Evolutionary conservation across 106 monocot species (phyloP), one percentile per base, ranked within the genome.

Genomic region (Allium sativum): DNA sequence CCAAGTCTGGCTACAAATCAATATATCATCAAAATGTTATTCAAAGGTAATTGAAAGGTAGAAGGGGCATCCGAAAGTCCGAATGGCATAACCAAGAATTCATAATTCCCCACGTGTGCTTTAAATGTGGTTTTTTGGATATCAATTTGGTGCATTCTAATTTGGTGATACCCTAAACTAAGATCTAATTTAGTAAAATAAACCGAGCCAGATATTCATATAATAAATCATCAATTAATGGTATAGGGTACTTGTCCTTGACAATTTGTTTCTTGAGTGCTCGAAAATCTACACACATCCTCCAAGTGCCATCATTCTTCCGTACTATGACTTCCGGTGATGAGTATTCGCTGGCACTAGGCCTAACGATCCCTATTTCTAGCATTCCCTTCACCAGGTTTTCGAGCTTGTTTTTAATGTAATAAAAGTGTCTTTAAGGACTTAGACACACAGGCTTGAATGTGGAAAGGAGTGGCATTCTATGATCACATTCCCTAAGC

Each of bases 371-470:
- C n/a, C 52, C 1, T 21, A 12, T 46, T 10, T 68, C 13, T 21
- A 68, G 22, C 56, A 68, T 68, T 2, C 46, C 55, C 21, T 45
- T 20, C 20, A 68, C 44, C 47, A 56, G 67, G 5, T 10, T 57
- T 40, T 57, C 57, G 40, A 57, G 21, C 40, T 57, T 40, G 13
- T 1, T 3, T 10, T 46, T 68, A 45, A 21, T 18, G 1, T 45
- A 68, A 21, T 20, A 21, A 10, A 21, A 9, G 47, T 56, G 47
- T 7, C 17, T 21, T 20, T 68, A 56, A 1, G 55, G 43, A 7
- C 48, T 46, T 40, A 66, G 13, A 41, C 43, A 4, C 13, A 22
- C 31, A 9, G n/a, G 53, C n/a, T 54, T 54, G 53, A 17, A 9
- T n/a, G 13, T 17, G 12, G 8, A 12, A 6, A 54, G 12, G 7